Conservation (phyloP, 345 rosid species). For the Erucastrum elatum region DNA sequence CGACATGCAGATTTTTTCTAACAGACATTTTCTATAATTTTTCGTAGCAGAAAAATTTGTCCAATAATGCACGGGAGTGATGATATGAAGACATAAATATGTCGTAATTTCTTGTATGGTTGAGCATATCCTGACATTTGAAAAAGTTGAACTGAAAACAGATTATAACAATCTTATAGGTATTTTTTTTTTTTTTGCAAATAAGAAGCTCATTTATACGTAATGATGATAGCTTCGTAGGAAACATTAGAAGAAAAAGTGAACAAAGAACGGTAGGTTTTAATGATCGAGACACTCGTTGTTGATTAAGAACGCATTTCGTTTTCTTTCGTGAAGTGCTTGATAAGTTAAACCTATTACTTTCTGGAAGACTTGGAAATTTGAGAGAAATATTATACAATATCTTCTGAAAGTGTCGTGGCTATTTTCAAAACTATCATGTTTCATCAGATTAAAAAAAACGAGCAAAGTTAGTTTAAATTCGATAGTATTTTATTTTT, state of each 20-base stretch:
- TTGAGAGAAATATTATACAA: not conserved
- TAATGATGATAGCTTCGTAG: conserved; percentile 23
- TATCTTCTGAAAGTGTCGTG: not conserved
- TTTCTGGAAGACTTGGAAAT: conserved; percentile 22
- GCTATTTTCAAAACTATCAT: not conserved
- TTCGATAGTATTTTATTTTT: not conserved
- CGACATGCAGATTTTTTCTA: not conserved
- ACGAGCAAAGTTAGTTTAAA: not conserved
- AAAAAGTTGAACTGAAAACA: conserved; percentile 34
- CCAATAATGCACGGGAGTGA: not conserved
- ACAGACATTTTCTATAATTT: not conserved
- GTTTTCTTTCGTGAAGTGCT: conserved; percentile 35
- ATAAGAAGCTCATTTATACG: conserved; percentile 15
- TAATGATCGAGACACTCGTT: conserved; percentile 35
- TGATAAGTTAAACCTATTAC: conserved; percentile 26
- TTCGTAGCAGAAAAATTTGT: not conserved
- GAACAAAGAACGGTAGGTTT: conserved; percentile 40
- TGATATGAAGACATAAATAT: not conserved
- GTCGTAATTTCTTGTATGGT: conserved; percentile 33
- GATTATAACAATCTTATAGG: conserved; percentile 37
- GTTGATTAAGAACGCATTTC: conserved; percentile 23
- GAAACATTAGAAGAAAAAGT: conserved; percentile 27
- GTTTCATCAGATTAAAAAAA: not conserved
- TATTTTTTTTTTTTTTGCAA: not conserved
- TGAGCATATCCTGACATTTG: conserved; percentile 32